Base-by-base conservation (phyloP, 768 basidiomycete species). In the Hydnomerulius pinastri region DNA sequence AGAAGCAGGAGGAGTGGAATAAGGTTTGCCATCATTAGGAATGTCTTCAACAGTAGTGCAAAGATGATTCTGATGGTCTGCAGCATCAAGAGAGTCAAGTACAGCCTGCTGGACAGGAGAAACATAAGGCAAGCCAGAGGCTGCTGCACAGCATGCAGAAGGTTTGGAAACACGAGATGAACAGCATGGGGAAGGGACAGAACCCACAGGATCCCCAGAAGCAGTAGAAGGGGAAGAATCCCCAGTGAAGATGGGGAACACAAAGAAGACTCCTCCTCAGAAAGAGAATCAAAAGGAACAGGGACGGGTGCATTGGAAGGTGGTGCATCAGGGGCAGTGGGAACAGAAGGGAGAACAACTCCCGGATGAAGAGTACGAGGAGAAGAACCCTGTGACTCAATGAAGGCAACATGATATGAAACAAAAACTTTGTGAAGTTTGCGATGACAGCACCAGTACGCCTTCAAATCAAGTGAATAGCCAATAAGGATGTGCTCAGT, bases 331-430 rank as follows among this genome's bases (percentile, higher is more conserved):
- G 21, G 4, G 61, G 64, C 20, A 55, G 49, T 21, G 30, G 24
- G 5, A 53, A 54, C 24, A 56, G 53, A 17, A 52, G 53, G 48
- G 56, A 56, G 68, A 1, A 64, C 17, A 21, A 15, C 17, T 58
- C 11, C 59, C 49, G 9, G 39, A 25, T 41, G n/a, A 9, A 41
- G 24, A 23, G 18, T 18, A 23, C 8, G 18, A 17, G 4, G 17
- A 18, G 15, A 46, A 11, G 32, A 47, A 8, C 46, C 15, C 6
- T 43, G 48, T 2, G 36, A 51, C 33, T 63, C 54, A 18, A 62
- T 48, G 25, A 65, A 66, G 0, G 32, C 32, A n/a, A 66, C 61
- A 35, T 64, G 58, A 39, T 46, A 32, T 0, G 42, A 51, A 5
- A 48, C 18, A 38, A 58, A 6, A 47, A 62, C 18, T 10, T 54